Evolutionary conservation across 768 basidiomycete genomes (phyloP), one percentile per base, ranked within the genome.

Genomic region (Hortiboletus campestris): DNA sequence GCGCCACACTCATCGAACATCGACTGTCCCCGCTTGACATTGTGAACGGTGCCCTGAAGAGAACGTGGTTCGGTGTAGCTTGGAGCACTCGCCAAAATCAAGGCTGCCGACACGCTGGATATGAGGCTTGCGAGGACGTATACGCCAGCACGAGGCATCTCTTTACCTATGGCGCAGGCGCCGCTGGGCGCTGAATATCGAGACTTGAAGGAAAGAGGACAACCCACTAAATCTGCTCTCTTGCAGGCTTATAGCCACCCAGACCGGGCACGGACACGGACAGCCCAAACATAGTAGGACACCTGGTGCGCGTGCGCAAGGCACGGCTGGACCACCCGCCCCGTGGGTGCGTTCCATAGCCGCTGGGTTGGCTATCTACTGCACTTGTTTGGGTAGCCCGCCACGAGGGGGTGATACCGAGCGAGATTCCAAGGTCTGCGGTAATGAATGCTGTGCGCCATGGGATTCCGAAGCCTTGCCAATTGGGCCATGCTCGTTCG

Each of bases 1-100:
- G 79, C 77, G 10, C 84, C 85, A 67, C 90, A 93, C 53, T 78
- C 72, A 67, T 89, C 86, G 14, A 84, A 84, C 16, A 84, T 85
- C 9, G 76, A 54, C 68, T 87, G 88, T 28, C 84, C 87, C 41
- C 77, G 63, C 64, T 88, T 80, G 14, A 79, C 75, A 16, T 76
- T 72, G 42, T 72, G 64, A 19, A 82, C 80, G 4, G 74, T 71
- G 55, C 78, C 79, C 16, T 76, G 75, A 45, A 79, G 82, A 32
- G 80, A 74, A 58, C 78, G 82, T 29, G 78, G 76, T 35, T 80
- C 77, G 56, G 72, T 72, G 68, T 82, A 75, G 20, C 53, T 46
- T 53, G 63, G 32, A 41, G 50, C 38, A 5, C 48, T 53, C 31
- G 62, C 57, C 40, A 51, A 46, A 42, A 62, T 59, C 17, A 67